A percentile compares a stretch with the other conserved stretches of the same genome.
phyloP scores from a whole-genome alignment of 768 basidiomycete genomes.

The Baorangia bicolor region DNA sequence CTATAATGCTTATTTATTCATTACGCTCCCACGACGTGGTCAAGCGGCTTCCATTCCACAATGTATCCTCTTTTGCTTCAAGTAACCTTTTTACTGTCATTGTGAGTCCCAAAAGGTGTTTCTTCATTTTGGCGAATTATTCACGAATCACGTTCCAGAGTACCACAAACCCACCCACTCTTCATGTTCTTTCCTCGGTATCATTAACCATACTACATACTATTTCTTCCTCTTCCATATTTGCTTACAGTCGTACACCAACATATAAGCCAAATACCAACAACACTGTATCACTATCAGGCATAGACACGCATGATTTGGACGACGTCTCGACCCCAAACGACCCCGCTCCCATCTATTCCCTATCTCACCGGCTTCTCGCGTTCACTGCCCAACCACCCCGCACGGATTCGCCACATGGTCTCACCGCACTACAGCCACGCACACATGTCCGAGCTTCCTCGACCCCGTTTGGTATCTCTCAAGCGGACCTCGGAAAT shows the following conservation, averaged over 20 bases:
- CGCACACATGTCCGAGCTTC: constrained; percentile 26
- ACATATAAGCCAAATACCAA: constrained; percentile 35
- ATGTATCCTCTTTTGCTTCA: constrained; percentile 44
- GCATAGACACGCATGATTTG: constrained; percentile 28
- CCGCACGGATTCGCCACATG: constrained; percentile 22
- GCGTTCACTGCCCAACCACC: constrained; percentile 51
- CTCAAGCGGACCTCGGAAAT: constrained; percentile 50
- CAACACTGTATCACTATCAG: constrained; percentile 41
- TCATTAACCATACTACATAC: constrained; percentile 52
- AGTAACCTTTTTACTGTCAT: constrained; percentile 53
- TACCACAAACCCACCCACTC: constrained; percentile 51
- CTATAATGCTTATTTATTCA: constrained; percentile 44
- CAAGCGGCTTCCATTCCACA: constrained; percentile 45
- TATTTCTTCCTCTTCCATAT: constrained; percentile 47
- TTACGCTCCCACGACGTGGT: constrained; percentile 48
- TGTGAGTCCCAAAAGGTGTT: constrained; percentile 39
- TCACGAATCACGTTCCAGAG: constrained; percentile 39
- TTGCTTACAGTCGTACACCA: constrained; percentile 42
- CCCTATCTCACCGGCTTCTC: constrained; percentile 61
- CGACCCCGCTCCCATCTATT: constrained; percentile 51
- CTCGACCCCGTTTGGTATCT: constrained; percentile 32
- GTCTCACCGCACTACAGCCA: constrained; percentile 16
- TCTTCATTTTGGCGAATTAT: not conserved
- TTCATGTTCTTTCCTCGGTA: constrained; percentile 56
- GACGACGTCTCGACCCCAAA: constrained; percentile 14